Conservation (phyloP, 2,329 filamentous ascomycete species). For the Setomelanomma holmii region DNA sequence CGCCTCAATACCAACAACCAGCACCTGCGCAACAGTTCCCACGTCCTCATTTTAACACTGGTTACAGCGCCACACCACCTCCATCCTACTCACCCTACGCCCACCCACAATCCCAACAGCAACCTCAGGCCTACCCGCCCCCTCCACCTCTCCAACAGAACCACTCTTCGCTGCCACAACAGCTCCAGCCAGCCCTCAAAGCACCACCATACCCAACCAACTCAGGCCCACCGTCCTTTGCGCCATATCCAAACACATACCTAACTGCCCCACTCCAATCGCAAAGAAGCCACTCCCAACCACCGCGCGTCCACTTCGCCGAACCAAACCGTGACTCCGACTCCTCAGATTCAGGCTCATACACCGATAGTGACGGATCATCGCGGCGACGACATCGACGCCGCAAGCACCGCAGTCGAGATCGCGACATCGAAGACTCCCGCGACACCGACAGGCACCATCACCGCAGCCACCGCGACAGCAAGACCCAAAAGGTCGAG, state of each 20-base stretch:
- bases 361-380: slow-evolving; percentile 19
- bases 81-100: slow-evolving; percentile 32
- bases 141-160: slow-evolving; percentile 10
- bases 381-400: slow-evolving; percentile 19
- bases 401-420: slow-evolving; percentile 22
- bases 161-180: slow-evolving; percentile 12
- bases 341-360: slow-evolving; percentile 26
- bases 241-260: slow-evolving; percentile 25
- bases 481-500: slow-evolving; percentile 16
- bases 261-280: slow-evolving; percentile 36
- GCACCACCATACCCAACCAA: slow-evolving; percentile 20
- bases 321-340: slow-evolving; percentile 27
- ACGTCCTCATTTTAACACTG: slow-evolving; percentile 11
- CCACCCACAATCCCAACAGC: slow-evolving; percentile 27
- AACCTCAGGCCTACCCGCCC: slow-evolving; percentile 29
- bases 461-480: slow-evolving; percentile 4
- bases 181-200: slow-evolving; percentile 7
- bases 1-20: slow-evolving; percentile 27
- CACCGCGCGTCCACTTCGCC: slow-evolving; percentile 41
- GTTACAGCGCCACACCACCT: slow-evolving; percentile 21
- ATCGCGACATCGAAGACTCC: slow-evolving; percentile 9
- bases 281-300: slow-evolving; percentile 40
- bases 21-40: slow-evolving; percentile 14
- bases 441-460: slow-evolving; percentile 11
- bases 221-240: slow-evolving; percentile 6